Evolutionary conservation across 2,329 filamentous ascomycete genomes (phyloP).

Genomic region (Xenosphaeropsis pyriputrescens): DNA sequence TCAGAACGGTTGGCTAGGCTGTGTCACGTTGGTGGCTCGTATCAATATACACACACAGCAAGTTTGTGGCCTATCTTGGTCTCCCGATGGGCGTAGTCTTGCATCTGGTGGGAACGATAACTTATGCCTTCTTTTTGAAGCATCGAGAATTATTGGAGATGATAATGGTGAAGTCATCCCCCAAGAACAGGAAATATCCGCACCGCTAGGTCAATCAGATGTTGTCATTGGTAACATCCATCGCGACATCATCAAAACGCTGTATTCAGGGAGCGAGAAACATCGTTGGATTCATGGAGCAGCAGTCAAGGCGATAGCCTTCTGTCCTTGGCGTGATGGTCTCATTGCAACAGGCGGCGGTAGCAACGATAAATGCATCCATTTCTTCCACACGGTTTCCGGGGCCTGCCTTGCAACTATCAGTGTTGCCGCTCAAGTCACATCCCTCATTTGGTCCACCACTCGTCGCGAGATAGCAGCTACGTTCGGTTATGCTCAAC

Average conservation of each 20-base stretch:
- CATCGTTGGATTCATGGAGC: constrained; percentile 69
- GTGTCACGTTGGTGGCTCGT: constrained; percentile 62
- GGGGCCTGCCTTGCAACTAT: constrained; percentile 81
- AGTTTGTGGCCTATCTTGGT: constrained; percentile 88
- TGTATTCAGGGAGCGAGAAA: constrained; percentile 42
- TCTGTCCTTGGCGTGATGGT: constrained; percentile 84
- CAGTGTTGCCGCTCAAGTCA: constrained; percentile 85
- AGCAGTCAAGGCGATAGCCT: constrained; percentile 92
- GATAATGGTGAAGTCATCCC: constrained; percentile 6
- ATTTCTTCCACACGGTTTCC: constrained; percentile 82
- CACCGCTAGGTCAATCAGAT: constrained; percentile 15
- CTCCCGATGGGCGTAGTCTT: constrained; percentile 58
- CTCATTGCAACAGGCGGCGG: constrained; percentile 85
- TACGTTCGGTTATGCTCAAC: constrained; percentile 86
- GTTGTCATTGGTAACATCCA: constrained; percentile 7
- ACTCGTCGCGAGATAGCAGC: constrained; percentile 78
- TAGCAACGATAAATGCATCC: constrained; percentile 87
- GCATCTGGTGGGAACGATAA: constrained; percentile 92
- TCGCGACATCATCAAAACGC: constrained; percentile 23
- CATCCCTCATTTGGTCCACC: constrained; percentile 78
- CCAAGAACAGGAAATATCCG: constrained; percentile 10
- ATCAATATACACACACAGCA: constrained; percentile 75
- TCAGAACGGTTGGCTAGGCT: constrained; percentile 58
- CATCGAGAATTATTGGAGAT: constrained; percentile 8
- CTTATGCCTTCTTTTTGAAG: constrained; percentile 65